Evolutionary conservation across 2,329 filamentous ascomycete species (phyloP).

Genomic region (Aureobasidium leucospermi): DNA sequence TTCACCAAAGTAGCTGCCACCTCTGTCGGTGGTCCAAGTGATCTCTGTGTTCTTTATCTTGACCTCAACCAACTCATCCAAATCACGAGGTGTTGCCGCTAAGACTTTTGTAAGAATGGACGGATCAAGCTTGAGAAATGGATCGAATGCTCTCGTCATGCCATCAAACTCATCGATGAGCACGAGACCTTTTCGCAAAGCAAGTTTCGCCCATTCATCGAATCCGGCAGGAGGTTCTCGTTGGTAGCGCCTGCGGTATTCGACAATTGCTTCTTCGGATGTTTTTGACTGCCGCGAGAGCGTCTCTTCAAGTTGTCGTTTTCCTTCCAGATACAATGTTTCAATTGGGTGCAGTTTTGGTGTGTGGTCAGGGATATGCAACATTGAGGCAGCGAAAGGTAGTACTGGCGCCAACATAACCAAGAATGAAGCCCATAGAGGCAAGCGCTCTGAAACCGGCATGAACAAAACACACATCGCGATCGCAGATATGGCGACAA

Average conservation of each 20-base stretch:
- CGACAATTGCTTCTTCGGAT: neutral
- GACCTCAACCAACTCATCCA: neutral
- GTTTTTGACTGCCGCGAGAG: neutral
- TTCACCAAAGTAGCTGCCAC: neutral
- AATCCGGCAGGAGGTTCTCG: constrained; percentile 12
- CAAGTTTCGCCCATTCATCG: constrained; percentile 6
- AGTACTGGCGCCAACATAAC: too few relatives aligned
- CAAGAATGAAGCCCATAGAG: too few relatives aligned
- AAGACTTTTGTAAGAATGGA: neutral
- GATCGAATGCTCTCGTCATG: neutral
- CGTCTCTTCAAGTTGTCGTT: neutral
- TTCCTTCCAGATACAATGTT: neutral
- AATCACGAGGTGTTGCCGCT: neutral
- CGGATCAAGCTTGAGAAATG: neutral
- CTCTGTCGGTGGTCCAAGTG: neutral
- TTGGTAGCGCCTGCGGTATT: constrained; percentile 6
- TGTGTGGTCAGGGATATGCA: neutral
- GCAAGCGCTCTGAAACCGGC: too few relatives aligned
- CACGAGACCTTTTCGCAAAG: neutral
- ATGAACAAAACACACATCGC: too few relatives aligned
- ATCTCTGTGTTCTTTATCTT: neutral
- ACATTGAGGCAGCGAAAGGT: too few relatives aligned
- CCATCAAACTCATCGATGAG: constrained; percentile 13
- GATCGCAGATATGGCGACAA: too few relatives aligned
- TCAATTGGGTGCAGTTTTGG: neutral